Base-by-base conservation (phyloP, 129 eudicot species). In the Pseudognaphalium luteoalbum region DNA sequence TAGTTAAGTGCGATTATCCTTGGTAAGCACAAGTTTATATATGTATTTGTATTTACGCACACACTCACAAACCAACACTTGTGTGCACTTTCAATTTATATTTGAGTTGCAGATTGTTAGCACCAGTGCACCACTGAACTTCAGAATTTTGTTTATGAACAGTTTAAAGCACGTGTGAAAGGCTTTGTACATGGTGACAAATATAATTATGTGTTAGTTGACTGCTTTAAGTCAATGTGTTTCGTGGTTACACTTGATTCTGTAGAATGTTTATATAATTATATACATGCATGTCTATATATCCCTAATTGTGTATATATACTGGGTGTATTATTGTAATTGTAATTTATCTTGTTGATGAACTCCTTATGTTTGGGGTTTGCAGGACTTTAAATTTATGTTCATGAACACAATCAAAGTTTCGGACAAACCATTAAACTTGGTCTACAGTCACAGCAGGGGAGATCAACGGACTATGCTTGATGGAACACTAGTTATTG, bases 391-490 rank as follows among this genome's bases (percentile, higher is more conserved):
- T 42, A 83, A 84, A 76, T 93, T 93, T 87, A 88, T 82, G 76
- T 93, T 93, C 81, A 93, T 87, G 98, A 93, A 90, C 83, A 76
- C 92, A 33, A 33, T 93, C 50, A 93, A 82, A 85, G 75, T 93
- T 77, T 81, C 85, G 11, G 96, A 93, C 72, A 93, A 90, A 77
- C 96, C 95, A 30, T 83, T 93, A 82, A 88, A 88, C 72, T 68
- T 93, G 91, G 88, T 85, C 71, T 93, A 90, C 76, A 90, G 80
- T 74, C 97, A 93, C 83, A 72, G 75, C 73, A 72, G 76, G 75
- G 87, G 89, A 25, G 98, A 88, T 70, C 84, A 81, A 22, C 76
- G 88, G 81, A 93, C 98, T 5, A 81, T 80, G 66, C 69, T 93
- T 82, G 97, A 93, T 62, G 98, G 98, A 65, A 84, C 89, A 11